Base-by-base conservation (phyloP, 2,329 filamentous ascomycete genomes). In the Beauveria caledonica region DNA sequence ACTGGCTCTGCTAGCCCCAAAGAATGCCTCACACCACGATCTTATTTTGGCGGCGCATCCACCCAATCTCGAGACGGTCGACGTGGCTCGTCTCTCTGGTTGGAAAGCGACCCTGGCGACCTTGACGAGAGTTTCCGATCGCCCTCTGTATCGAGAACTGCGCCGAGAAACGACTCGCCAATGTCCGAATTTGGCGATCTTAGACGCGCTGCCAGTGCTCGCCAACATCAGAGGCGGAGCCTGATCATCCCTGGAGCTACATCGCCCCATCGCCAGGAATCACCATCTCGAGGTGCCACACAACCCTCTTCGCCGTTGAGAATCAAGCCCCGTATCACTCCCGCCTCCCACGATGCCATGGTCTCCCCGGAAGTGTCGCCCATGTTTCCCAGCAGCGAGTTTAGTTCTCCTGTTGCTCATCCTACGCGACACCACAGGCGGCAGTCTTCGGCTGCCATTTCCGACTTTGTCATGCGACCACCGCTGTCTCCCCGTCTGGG, bases 61-160 rank as follows among this genome's bases (percentile, higher is more conserved):
- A 78, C 81, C 8, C 84, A 83, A 59, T 76, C 81, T 56, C 81
- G 78, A 27, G 73, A 89, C 58, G 88, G 86, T 58, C 89, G 92
- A 59, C 84, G 92, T 29, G 87, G 86, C 11, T 70, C 67, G 3
- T 92, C 92, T 0, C 80, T 94, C 64, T 81, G 92, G 53, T 81
- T 91, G 36, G 93, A 96, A 66, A 92, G 90, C 64, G 94, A 99
- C 71, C 77, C 85, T 21, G 87, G 86, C 11, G 91, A 91, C 59
- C 96, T 92, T 68, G 94, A 99, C 70, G 90, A 89, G 59, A 97
- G 92, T 71, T 81, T 92, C 58, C 85, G 89, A 48, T 97, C 93
- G 1, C 84, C 85, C 2, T 95, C 92, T 0, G 78, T 88, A 54
- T 88, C 90, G 4, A 82, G 86, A 11, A 77, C 77, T 39, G 85